A percentile compares a stretch with the other conserved stretches of the same genome.
phyloP scores from a whole-genome alignment of 116 monocot species.

The Posidonia oceanica region DNA sequence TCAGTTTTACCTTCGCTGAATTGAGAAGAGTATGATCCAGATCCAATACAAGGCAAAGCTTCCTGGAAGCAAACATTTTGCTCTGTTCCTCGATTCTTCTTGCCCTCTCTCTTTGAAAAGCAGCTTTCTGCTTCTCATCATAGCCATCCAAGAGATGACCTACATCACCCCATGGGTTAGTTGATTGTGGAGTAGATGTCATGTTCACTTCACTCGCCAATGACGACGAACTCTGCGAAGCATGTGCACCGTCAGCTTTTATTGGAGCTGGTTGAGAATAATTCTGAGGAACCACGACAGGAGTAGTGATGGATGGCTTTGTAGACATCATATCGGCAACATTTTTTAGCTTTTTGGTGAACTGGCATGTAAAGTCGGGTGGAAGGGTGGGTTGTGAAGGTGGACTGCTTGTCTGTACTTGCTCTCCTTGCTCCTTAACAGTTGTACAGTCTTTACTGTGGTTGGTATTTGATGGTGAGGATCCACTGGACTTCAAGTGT shows the following conservation, averaged over 20 bases:
- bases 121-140: conserved; percentile 78
- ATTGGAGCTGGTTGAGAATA: conserved; percentile 16
- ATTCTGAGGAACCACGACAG: conserved; percentile 7
- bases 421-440: conserved; percentile 33
- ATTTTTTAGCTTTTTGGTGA: conserved; percentile 26
- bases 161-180: conserved; percentile 60
- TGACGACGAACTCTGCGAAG: conserved; percentile 9
- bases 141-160: conserved; percentile 90
- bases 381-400: conserved; percentile 12
- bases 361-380: conserved; percentile 19
- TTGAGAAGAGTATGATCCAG: conserved; percentile 98
- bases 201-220: conserved; percentile 13
- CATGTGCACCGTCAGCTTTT: conserved; percentile 17
- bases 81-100: conserved; percentile 94
- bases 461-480: conserved; percentile 4
- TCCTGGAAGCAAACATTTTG: conserved; percentile 81
- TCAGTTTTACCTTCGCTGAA: conserved; percentile 81
- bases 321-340: conserved; percentile 19
- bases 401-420: conserved; percentile 16
- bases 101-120: conserved; percentile 83
- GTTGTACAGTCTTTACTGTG: conserved; percentile 18
- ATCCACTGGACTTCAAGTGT: conserved; percentile 26
- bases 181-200: conserved; percentile 12
- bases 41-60: conserved; percentile 90
- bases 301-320: background rate